phyloP scores from a whole-genome alignment of 352 stramenopile species.

The Globisporangium cylindrosporum region DNA sequence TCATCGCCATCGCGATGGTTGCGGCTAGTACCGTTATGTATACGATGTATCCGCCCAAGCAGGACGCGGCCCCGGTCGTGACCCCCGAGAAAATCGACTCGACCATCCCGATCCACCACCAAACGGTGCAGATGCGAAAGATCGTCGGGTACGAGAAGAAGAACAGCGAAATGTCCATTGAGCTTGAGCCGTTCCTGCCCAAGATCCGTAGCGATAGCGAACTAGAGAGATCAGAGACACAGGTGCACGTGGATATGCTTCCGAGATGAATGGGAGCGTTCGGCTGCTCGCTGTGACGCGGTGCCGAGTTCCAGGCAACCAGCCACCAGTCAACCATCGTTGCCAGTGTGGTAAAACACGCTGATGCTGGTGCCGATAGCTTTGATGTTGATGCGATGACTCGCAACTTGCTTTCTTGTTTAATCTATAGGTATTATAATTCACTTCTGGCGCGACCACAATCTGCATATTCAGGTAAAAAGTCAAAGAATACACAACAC shows the following conservation, averaged over 20 bases:
- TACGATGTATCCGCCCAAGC: slow-evolving; percentile 57
- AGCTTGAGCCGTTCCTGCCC: slow-evolving; percentile 43
- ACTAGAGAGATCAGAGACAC: neutral
- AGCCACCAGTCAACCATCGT: neutral
- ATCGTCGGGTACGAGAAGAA: slow-evolving; percentile 34
- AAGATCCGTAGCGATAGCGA: slow-evolving; percentile 5
- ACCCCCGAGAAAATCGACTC: slow-evolving; percentile 16
- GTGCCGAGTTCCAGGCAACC: neutral
- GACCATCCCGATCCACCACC: slow-evolving; percentile 15
- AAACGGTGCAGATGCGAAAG: slow-evolving; percentile 3
- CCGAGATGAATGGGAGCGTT: slow-evolving; percentile 7
- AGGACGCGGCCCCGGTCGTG: slow-evolving; percentile 20
- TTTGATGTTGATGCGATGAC: neutral
- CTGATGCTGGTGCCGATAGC: neutral
- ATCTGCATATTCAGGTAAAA: neutral
- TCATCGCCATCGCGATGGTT: slow-evolving; percentile 62
- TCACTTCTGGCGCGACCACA: neutral
- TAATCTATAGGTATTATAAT: slow-evolving; percentile 8
- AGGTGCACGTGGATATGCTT: slow-evolving; percentile 8
- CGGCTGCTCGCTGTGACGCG: neutral
- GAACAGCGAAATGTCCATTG: slow-evolving; percentile 25
- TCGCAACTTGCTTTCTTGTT: neutral
- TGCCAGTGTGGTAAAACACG: neutral
- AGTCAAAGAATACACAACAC: slow-evolving; percentile 9
- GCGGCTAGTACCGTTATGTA: slow-evolving; percentile 64